phyloP scores from a whole-genome alignment of 2,329 filamentous ascomycete species.

The Microthyrium microscopicum region DNA sequence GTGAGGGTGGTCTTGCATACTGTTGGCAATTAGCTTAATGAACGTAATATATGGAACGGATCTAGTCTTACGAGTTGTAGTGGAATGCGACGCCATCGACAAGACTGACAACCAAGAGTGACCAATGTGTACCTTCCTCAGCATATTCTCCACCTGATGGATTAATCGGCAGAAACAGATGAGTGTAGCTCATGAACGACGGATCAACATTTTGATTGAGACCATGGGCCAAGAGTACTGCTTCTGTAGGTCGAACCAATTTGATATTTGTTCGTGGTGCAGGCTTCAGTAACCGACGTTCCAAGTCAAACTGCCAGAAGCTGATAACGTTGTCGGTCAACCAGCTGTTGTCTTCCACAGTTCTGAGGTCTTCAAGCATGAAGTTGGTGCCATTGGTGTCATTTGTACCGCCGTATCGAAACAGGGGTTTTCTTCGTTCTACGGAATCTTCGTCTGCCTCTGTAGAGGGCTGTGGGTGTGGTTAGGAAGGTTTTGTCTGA shows the following conservation, averaged over 20 bases:
- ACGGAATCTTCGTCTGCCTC: too few relatives aligned
- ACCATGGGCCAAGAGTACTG: too few relatives aligned
- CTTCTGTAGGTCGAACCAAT: conserved; percentile 83
- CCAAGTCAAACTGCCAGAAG: conserved; percentile 46
- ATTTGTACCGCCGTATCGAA: too few relatives aligned
- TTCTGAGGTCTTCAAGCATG: too few relatives aligned
- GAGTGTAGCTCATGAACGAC: conserved; percentile 63
- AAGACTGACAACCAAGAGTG: conserved; percentile 71
- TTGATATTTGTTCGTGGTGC: conserved; percentile 76
- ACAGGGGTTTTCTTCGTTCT: too few relatives aligned
- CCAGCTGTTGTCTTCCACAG: too few relatives aligned
- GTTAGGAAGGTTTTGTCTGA: too few relatives aligned
- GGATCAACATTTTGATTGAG: conserved; percentile 63
- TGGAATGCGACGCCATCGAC: conserved; percentile 89
- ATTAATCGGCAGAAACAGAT: conserved; percentile 92
- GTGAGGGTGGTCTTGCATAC: conserved; percentile 55
- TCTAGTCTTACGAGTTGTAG: conserved; percentile 77
- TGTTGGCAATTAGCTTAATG: too few relatives aligned
- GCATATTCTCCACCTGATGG: conserved; percentile 62
- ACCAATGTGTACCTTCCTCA: conserved; percentile 94
- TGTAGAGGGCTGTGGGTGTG: too few relatives aligned
- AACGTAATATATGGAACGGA: too few relatives aligned
- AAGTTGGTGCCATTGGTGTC: too few relatives aligned
- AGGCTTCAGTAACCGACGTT: conserved; percentile 66
- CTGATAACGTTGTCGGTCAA: conserved; percentile 70